Evolutionary conservation across 148 eudicot species (phyloP), one percentile per base, ranked within the genome.

Genomic region (Arctostaphylos glauca): DNA sequence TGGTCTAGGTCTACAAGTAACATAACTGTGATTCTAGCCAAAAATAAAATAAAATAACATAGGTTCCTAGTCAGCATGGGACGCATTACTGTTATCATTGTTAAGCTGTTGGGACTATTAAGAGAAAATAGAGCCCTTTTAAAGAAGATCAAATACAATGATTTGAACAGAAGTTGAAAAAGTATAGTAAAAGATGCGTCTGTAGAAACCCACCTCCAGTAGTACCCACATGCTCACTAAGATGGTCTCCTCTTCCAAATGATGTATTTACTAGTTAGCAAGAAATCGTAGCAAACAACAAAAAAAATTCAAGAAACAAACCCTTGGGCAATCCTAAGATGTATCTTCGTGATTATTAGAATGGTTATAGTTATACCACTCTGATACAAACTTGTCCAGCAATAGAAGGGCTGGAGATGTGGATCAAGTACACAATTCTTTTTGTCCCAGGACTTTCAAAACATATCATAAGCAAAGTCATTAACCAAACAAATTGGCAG

Each of bases 361-460:
- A 21, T 21, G 41, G 23, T 52, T 64, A 64, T 7, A 60, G 67
- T 64, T 23, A 64, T 64, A 64, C 70, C 23, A 21, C 41, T 64
- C 70, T 64, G 70, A 31, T 23, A 23, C 70, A 64, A 21, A 64
- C 70, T 21, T 64, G 70, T 64, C 70, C 38, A 64, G 67, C 67
- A 21, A 25, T 60, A 8, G 67, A 18, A 8, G 23, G n/a, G 31
- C 25, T 60, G 67, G 67, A 60, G 31, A n/a, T 60, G 67, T 60
- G 13, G 13, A n/a, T 23, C 70, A 64, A 9, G 38, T 9, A 23
- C 70, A 64, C 38, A 64, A 23, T 64, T 64, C 31, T 64, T 9
- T 8, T 9, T 8, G 67, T 64, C 5, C 23, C 70, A 31, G 21
- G 9, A 64, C 12, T 64, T 9, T 38, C 31, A 9, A 64, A 64